These are phyloP conservation scores for Mycosphaerella sp. DNA, from an alignment of 2,329 filamentous ascomycete genomes.

Conservation along the genomic window DNA sequence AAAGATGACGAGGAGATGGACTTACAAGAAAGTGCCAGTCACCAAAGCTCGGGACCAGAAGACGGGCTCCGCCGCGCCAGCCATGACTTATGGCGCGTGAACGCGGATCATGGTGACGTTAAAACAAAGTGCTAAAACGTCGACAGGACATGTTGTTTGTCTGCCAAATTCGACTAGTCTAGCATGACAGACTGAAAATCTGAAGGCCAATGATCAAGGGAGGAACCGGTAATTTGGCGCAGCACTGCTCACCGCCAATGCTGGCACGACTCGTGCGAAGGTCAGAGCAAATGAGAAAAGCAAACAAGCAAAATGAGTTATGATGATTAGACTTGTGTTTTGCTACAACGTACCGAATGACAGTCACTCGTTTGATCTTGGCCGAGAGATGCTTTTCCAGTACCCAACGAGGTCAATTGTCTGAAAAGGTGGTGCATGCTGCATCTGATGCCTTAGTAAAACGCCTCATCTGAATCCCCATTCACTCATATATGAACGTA, in stretches of 20 bases:
- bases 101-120: slow-evolving; percentile 7
- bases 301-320: not conserved
- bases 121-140: not conserved
- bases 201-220: not conserved
- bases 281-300: not conserved
- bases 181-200: not conserved
- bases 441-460: not conserved
- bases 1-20: slow-evolving; percentile 43
- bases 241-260: slow-evolving; percentile 11
- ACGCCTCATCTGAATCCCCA: not conserved
- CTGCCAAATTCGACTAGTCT: not conserved
- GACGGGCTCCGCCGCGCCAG: not conserved
- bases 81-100: slow-evolving; percentile 2
- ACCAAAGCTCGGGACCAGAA: not conserved
- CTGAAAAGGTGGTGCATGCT: not conserved
- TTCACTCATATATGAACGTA: not conserved
- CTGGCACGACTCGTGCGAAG: not conserved
- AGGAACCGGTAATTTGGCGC: not conserved
- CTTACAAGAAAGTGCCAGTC: not conserved
- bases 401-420: not conserved
- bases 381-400: not conserved
- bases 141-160: not conserved
- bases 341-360: slow-evolving; percentile 10
- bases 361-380: not conserved
- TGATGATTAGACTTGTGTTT: not conserved